These are phyloP conservation scores for Clavaria fumosa DNA, from an alignment of 768 basidiomycete genomes.

Conservation along the genomic window DNA sequence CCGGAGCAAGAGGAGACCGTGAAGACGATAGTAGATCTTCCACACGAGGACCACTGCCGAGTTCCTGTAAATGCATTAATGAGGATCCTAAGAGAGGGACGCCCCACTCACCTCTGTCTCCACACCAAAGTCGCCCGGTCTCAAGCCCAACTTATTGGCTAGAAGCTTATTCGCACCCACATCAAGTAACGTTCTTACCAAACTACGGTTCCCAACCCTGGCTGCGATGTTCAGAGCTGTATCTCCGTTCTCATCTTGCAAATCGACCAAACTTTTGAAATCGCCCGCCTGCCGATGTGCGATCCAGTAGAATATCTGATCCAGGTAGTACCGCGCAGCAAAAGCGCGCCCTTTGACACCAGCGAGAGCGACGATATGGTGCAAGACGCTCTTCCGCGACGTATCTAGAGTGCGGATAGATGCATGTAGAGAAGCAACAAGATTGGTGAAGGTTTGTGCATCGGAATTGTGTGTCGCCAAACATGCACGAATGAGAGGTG, in stretches of 20 bases:
- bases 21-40: slow-evolving; percentile 71
- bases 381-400: slow-evolving; percentile 70
- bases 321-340: slow-evolving; percentile 82
- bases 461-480: slow-evolving; percentile 81
- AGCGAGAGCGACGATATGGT: slow-evolving; percentile 83
- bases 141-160: slow-evolving; percentile 84
- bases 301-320: slow-evolving; percentile 77
- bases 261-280: slow-evolving; percentile 69
- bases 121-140: slow-evolving; percentile 90
- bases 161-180: slow-evolving; percentile 83
- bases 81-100: neutral
- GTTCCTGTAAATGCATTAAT: slow-evolving; percentile 29
- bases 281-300: slow-evolving; percentile 62
- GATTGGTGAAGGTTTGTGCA: slow-evolving; percentile 49
- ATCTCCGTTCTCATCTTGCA: slow-evolving; percentile 92
- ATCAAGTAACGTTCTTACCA: slow-evolving; percentile 78
- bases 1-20: slow-evolving; percentile 57
- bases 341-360: slow-evolving; percentile 80
- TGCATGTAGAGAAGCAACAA: slow-evolving; percentile 48
- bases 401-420: slow-evolving; percentile 85
- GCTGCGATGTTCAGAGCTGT: slow-evolving; percentile 94
- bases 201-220: slow-evolving; percentile 74
- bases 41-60: slow-evolving; percentile 50
- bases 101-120: slow-evolving; percentile 59
- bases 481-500: slow-evolving; percentile 82